Conservation (phyloP, 495 filamentous ascomycete species). For the Penicillium dipodomyicola region DNA sequence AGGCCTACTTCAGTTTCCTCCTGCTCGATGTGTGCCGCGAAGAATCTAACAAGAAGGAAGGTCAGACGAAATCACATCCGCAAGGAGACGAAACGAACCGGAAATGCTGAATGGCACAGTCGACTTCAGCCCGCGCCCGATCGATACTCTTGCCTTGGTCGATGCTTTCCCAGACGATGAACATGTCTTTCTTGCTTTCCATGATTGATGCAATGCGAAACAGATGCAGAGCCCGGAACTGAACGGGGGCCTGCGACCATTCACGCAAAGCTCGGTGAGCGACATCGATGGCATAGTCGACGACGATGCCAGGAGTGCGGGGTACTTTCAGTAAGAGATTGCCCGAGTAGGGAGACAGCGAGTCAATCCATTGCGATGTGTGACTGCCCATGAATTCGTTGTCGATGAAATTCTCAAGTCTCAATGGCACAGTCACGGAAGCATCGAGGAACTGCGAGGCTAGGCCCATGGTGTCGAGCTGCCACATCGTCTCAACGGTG, state of each 20-base stretch:
- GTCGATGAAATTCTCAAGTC: background rate
- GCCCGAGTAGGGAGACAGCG: background rate
- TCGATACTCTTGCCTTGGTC: background rate
- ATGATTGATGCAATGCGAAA: background rate
- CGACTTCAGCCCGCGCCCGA: background rate
- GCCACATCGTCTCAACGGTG: background rate
- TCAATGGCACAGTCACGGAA: background rate
- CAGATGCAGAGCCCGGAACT: background rate
- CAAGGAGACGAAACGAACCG: background rate
- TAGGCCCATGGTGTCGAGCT: background rate
- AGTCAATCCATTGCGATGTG: background rate
- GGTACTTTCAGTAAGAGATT: background rate
- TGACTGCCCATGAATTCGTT: background rate
- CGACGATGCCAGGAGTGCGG: background rate
- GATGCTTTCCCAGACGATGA: background rate
- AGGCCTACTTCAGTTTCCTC: background rate
- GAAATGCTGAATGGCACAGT: background rate
- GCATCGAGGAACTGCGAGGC: background rate
- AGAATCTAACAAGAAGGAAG: background rate
- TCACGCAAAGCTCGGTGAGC: background rate
- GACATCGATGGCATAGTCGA: background rate
- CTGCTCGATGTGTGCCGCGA: background rate
- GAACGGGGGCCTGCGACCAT: background rate
- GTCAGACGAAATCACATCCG: background rate
- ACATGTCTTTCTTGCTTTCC: background rate